These are phyloP conservation scores for Colletotrichum sp. DNA, from an alignment of 2,329 filamentous ascomycete species.

Conservation along the genomic window DNA sequence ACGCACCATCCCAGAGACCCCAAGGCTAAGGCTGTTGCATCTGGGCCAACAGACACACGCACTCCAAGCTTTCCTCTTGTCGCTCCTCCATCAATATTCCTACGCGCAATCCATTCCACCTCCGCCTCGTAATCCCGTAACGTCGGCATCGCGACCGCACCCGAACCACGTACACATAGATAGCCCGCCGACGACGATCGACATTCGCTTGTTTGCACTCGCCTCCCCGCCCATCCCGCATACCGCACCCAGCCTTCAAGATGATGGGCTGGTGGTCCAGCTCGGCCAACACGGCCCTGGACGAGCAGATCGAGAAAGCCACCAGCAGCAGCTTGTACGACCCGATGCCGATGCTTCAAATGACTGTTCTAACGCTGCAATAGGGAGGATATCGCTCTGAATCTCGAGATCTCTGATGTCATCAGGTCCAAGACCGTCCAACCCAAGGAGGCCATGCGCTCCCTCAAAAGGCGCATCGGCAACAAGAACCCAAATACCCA, in stretches of 20 bases:
- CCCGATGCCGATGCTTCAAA: neutral
- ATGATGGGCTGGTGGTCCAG: slow-evolving; percentile 98
- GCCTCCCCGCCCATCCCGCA: slow-evolving; percentile 6
- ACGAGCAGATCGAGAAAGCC: slow-evolving; percentile 96
- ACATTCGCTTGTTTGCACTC: neutral
- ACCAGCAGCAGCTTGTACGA: slow-evolving; percentile 90
- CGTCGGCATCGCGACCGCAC: neutral
- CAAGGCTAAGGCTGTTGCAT: slow-evolving; percentile 7
- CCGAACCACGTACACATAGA: neutral
- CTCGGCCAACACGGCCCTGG: slow-evolving; percentile 86
- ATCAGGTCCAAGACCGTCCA: slow-evolving; percentile 97
- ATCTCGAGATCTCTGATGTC: slow-evolving; percentile 96
- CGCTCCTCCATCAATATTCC: slow-evolving; percentile 6
- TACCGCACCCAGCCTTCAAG: slow-evolving; percentile 29
- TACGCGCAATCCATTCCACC: slow-evolving; percentile 8
- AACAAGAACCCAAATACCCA: slow-evolving; percentile 98
- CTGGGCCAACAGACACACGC: neutral
- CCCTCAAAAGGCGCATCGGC: slow-evolving; percentile 90
- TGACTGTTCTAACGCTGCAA: slow-evolving; percentile 25
- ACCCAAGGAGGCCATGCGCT: slow-evolving; percentile 97
- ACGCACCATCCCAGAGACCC: neutral
- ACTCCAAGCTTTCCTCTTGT: neutral
- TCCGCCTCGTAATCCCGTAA: neutral
- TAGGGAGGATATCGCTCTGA: slow-evolving; percentile 95
- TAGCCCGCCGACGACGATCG: neutral